These are phyloP conservation scores for Mastigamoeba balamuthi DNA, from an alignment of 78 protist genomes.

Conservation along the genomic window DNA sequence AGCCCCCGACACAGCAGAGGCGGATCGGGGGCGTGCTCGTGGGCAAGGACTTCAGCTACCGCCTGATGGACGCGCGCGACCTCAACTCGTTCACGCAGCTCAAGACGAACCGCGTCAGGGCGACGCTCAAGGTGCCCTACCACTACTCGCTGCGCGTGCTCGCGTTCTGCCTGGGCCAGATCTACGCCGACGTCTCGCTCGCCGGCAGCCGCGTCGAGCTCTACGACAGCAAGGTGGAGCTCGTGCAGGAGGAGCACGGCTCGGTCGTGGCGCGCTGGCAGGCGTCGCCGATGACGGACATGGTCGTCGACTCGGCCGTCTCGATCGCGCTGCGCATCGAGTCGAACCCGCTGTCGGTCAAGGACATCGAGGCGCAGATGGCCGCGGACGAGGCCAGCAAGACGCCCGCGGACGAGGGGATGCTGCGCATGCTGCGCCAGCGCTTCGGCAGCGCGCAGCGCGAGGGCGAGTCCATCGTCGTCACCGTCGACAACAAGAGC, in stretches of 20 bases:
- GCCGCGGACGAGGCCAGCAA: no score
- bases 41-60: conserved; percentile 43
- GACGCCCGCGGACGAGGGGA: no score
- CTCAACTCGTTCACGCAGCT: conserved; percentile 29
- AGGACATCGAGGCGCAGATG: no score
- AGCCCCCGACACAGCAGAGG: conserved; percentile 5
- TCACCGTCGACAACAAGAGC: no score
- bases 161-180: conserved; percentile 18
- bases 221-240: conserved; percentile 1
- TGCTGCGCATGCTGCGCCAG: no score
- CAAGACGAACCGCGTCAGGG: conserved; percentile 24
- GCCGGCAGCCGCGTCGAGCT: not conserved
- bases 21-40: conserved; percentile 27
- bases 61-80: conserved; percentile 24
- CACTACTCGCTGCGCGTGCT: conserved; percentile 18
- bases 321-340: conserved; percentile 53
- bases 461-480: no score
- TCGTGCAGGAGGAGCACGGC: not conserved
- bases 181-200: conserved; percentile 16
- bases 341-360: conserved; percentile 33
- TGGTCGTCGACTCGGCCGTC: conserved; percentile 62
- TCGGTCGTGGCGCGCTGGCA: conserved; percentile 40
- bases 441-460: no score
- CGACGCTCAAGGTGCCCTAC: conserved; percentile 15
- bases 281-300: conserved; percentile 51